Evolutionary conservation across 1,139 yeast genomes (phyloP), one percentile per base, ranked within the genome.

Genomic region (Debaryomycetaceae sp.): DNA sequence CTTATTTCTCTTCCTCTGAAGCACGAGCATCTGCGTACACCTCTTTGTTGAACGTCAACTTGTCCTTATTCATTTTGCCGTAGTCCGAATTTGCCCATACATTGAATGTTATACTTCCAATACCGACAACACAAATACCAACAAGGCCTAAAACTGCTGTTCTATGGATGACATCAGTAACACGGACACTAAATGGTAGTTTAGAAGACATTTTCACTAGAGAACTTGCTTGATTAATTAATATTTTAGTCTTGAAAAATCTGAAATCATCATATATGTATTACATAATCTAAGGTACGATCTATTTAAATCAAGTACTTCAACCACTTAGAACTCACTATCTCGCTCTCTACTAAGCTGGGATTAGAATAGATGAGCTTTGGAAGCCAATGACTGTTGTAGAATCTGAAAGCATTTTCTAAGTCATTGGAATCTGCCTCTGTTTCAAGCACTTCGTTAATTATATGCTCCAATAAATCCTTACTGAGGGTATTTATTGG

Each of bases 131-230:
- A 50, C 70, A 66, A 49, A 71, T 63, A 13, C 96, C 96, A 33
- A 87, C 81, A 35, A 87, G 71, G 4, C 88, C 78, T 33, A 87
- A 66, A 24, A 88, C 95, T 0, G 94, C 80, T 44, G 86, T 63
- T 68, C 96, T 86, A 65, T 88, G 97, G 30, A 81, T 77, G 38
- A 85, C 80, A 63, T 88, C 97, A 13, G 95, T 84, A 11, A 80
- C 81, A 58, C 77, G 73, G 30, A 70, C 78, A 40, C 65, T 56
- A 36, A 67, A 59, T 39, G 77, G 78, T 46, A 70, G 69, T 55
- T 59, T 67, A 34, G 45, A 34, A 14, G 43, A 30, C 46, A 43
- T 43, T 28, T 35, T 39, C 26, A 22, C 26, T 22, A 11, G 11
- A 8, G 26, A 22, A 22, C n/a, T 5, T n/a, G 11, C n/a, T 13